Conservation (phyloP, 2,329 filamentous ascomycete genomes). For the Colletotrichum filicis region DNA sequence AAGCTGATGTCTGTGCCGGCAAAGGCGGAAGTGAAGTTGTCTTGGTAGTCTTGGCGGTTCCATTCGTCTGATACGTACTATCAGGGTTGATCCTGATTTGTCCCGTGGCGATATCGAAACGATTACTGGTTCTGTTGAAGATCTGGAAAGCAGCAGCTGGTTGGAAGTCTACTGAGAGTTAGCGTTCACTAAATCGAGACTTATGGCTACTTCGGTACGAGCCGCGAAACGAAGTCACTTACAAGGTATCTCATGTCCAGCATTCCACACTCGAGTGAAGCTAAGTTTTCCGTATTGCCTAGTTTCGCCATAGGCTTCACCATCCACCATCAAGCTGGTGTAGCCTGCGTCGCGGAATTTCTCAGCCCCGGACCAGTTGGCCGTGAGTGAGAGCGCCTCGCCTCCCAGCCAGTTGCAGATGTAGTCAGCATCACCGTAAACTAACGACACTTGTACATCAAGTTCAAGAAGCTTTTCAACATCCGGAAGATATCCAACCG, state of each 20-base stretch:
- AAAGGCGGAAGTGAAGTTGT: not conserved
- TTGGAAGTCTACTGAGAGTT: conserved; percentile 51
- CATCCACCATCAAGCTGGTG: conserved; percentile 69
- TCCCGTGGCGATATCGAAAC: conserved; percentile 59
- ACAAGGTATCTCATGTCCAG: conserved; percentile 54
- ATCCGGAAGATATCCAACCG: conserved; percentile 19
- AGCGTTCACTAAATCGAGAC: not conserved
- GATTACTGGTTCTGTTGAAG: conserved; percentile 61
- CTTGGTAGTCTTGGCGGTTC: conserved; percentile 7
- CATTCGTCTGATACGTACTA: conserved; percentile 12
- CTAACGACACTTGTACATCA: too few species aligned
- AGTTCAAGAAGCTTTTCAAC: not conserved
- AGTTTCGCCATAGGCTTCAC: conserved; percentile 70
- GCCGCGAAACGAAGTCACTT: conserved; percentile 40
- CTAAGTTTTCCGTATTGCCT: conserved; percentile 74
- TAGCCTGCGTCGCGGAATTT: conserved; percentile 72
- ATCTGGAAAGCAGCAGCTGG: conserved; percentile 56
- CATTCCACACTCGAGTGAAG: conserved; percentile 66
- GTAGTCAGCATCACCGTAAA: too few species aligned
- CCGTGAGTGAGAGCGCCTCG: conserved; percentile 48
- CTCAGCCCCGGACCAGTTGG: conserved; percentile 69
- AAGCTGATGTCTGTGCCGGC: not conserved
- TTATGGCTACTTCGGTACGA: conserved; percentile 42
- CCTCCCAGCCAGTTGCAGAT: too few species aligned
- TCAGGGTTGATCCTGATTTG: conserved; percentile 37